Percentiles rank a stretch among this genome's conserved stretches.
Evolutionary conservation across 2,329 filamentous ascomycete species (phyloP).

Genomic region (Colletotrichum truncatum): DNA sequence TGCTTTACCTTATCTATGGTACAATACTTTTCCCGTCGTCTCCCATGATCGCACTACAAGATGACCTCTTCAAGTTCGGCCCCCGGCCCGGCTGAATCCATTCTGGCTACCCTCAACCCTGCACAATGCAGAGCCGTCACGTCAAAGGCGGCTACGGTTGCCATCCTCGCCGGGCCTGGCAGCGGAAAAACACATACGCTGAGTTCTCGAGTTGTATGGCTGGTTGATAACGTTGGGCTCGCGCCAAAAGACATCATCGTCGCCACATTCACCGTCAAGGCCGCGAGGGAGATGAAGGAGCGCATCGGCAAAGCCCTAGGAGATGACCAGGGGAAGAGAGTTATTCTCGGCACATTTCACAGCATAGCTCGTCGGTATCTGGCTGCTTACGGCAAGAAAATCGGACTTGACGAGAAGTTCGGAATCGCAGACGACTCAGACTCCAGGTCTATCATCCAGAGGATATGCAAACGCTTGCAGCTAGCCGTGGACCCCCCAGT

Average conservation of each 20-base stretch:
- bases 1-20: background rate
- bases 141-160: constrained; percentile 63
- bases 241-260: constrained; percentile 90
- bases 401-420: constrained; percentile 85
- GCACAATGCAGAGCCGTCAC: constrained; percentile 66
- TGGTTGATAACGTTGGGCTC: constrained; percentile 76
- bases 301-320: constrained; percentile 86
- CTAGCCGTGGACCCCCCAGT: constrained; percentile 74
- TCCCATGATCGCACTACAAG: background rate
- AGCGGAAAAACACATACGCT: constrained; percentile 95
- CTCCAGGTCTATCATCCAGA: constrained; percentile 79
- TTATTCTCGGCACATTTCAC: constrained; percentile 94
- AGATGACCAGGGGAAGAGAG: constrained; percentile 74
- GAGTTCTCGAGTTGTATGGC: constrained; percentile 90
- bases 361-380: constrained; percentile 90
- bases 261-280: constrained; percentile 97
- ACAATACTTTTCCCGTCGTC: background rate
- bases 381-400: constrained; percentile 82
- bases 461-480: constrained; percentile 81
- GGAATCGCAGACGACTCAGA: constrained; percentile 90
- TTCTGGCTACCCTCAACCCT: constrained; percentile 61
- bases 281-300: constrained; percentile 91
- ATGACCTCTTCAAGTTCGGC: constrained; percentile 30
- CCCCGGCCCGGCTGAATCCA: constrained; percentile 34
- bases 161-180: constrained; percentile 74